Conservation (phyloP, 768 basidiomycete genomes). For the Pulveroboletus frians region DNA sequence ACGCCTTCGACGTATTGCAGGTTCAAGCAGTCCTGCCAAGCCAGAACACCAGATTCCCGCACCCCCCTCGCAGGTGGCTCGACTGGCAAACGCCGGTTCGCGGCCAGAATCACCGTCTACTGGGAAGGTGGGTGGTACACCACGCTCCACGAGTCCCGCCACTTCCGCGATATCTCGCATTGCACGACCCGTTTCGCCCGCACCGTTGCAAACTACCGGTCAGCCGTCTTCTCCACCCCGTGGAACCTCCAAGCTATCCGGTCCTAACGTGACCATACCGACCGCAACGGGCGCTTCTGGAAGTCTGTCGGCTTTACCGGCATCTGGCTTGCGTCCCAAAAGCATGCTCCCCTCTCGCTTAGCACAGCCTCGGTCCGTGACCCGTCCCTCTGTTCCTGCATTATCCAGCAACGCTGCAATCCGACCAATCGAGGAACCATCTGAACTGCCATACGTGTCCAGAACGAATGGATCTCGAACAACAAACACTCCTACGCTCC, state of each 20-base stretch:
- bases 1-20: constrained; percentile 74
- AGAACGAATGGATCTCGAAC: constrained; percentile 14
- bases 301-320: constrained; percentile 32
- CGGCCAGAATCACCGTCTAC: constrained; percentile 49
- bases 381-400: constrained; percentile 29
- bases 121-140: constrained; percentile 40
- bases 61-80: constrained; percentile 47
- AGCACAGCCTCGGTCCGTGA: constrained; percentile 51
- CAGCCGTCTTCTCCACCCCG: constrained; percentile 49
- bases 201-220: constrained; percentile 32
- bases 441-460: constrained; percentile 29
- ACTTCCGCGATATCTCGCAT: constrained; percentile 36
- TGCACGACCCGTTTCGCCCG: constrained; percentile 39
- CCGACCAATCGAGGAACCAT: constrained; percentile 24
- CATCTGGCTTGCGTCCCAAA: constrained; percentile 49
- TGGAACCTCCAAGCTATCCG: constrained; percentile 40
- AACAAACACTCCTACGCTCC: constrained; percentile 12
- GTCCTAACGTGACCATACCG: constrained; percentile 15
- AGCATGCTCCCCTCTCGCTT: constrained; percentile 72
- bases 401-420: constrained; percentile 22
- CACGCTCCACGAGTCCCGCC: constrained; percentile 47
- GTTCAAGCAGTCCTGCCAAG: constrained; percentile 46
- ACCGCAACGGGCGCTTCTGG: constrained; percentile 15
- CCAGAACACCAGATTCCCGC: constrained; percentile 38
- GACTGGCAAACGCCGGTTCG: constrained; percentile 40